Evolutionary conservation across 148 eudicot species (phyloP), one percentile per base, ranked within the genome.

Genomic region (Suaeda aralocaspica): DNA sequence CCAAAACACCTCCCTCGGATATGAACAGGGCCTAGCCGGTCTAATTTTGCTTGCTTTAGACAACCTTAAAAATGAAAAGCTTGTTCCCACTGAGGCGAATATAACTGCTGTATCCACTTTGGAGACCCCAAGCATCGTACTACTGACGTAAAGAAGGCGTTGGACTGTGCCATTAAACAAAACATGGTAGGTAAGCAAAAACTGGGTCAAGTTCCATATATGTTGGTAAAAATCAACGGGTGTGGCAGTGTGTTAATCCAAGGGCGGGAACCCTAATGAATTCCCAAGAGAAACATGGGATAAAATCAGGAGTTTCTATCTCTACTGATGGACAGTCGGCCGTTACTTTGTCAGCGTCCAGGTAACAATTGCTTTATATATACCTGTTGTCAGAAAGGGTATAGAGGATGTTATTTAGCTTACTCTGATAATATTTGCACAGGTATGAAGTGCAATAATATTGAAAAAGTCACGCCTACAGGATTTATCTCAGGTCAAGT

Each of bases 391-490:
- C 4, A 50, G 44, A 15, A n/a, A 52, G 15, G 30, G 58, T 18
- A 64, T 39, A 16, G 52, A 22, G 50, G 33, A 25, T 1, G 19
- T 51, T 9, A 31, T 36, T 0, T 22, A n/a, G 44, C 22, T 71
- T 60, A 25, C n/a, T n/a, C n/a, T n/a, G n/a, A n/a, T n/a, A n/a
- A n/a, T n/a, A n/a, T n/a, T n/a, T n/a, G n/a, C 48, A 39, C 80
- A 93, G 98, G 81, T 93, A 85, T 74, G 98, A 93, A 85, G 96
- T 64, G 98, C 92, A 25, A 73, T 78, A 51, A 69, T 84, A 66
- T 74, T 93, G 81, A 90, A 84, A 84, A 81, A 78, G 52, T 78
- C 69, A 65, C 87, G 95, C 79, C 76, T 93, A 72, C 86, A 75
- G 71, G 88, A 84, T 76, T 63, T 77, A 59, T 70, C 84, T 64